A percentile compares a stretch with the other conserved stretches of the same genome.
Conservation (phyloP, 2,329 filamentous ascomycete genomes). For the Penicillium expansum region DNA sequence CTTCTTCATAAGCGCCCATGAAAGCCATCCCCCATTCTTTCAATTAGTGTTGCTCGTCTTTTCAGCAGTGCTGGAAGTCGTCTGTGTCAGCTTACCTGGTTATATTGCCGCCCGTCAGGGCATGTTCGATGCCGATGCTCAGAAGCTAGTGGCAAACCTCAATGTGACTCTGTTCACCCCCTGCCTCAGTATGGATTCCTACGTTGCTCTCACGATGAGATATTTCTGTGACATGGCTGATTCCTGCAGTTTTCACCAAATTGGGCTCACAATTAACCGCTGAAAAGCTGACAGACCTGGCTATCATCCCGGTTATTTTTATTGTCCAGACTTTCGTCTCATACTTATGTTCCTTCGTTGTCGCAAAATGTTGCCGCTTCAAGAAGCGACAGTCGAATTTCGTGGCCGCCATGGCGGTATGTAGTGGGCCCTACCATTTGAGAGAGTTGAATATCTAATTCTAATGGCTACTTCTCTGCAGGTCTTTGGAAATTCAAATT, state of each 20-base stretch:
- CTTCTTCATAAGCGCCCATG: slow-evolving; percentile 27
- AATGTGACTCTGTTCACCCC: slow-evolving; percentile 97
- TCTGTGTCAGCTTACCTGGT: slow-evolving; percentile 90
- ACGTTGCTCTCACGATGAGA: slow-evolving; percentile 8
- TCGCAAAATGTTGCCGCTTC: slow-evolving; percentile 76
- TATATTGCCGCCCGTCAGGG: slow-evolving; percentile 88
- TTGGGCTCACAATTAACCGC: slow-evolving; percentile 90
- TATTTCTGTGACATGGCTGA: background rate
- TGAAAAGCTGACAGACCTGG: slow-evolving; percentile 83
- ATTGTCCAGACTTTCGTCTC: slow-evolving; percentile 82
- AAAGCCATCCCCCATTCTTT: slow-evolving; percentile 49
- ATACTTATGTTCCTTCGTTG: slow-evolving; percentile 68
- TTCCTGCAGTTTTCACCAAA: slow-evolving; percentile 80
- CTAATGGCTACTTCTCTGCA: slow-evolving; percentile 26
- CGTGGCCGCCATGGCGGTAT: slow-evolving; percentile 86
- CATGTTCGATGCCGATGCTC: slow-evolving; percentile 91
- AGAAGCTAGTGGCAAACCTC: slow-evolving; percentile 94
- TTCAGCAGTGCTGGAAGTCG: slow-evolving; percentile 89
- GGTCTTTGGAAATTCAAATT: slow-evolving; percentile 98
- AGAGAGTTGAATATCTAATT: background rate
- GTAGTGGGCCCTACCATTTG: slow-evolving; percentile 20
- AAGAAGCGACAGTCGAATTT: slow-evolving; percentile 87
- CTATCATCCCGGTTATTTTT: slow-evolving; percentile 94
- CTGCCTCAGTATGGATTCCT: slow-evolving; percentile 71
- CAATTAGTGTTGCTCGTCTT: slow-evolving; percentile 80